Percentiles rank a stretch among this genome's conserved stretches.
These are phyloP conservation scores for Exserohilum rostratum DNA, from an alignment of 2,329 filamentous ascomycete species.

Conservation along the genomic window DNA sequence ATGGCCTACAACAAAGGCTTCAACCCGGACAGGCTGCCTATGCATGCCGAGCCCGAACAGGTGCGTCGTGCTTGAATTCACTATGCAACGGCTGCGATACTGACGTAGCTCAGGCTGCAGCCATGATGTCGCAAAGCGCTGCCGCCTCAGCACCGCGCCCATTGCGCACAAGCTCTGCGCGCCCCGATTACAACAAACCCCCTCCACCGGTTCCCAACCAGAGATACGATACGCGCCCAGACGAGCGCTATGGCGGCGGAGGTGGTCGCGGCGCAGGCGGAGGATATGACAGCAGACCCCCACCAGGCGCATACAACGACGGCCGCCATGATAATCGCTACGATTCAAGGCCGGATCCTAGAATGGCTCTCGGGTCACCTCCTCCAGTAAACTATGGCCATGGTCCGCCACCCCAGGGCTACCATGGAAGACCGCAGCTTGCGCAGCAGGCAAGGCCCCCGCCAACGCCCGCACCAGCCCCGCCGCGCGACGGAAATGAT, in stretches of 20 bases:
- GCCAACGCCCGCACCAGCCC: conserved; percentile 57
- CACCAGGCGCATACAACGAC: conserved; percentile 50
- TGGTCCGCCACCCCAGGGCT: conserved; percentile 64
- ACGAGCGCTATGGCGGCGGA: conserved; percentile 45
- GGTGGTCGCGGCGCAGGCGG: conserved; percentile 22
- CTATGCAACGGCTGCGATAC: background rate
- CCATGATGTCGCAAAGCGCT: conserved; percentile 44
- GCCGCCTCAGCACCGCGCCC: conserved; percentile 29
- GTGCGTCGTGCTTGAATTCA: conserved; percentile 52
- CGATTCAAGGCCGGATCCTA: conserved; percentile 28
- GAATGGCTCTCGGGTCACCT: conserved; percentile 53
- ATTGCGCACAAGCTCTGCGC: conserved; percentile 43
- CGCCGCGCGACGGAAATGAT: conserved; percentile 65
- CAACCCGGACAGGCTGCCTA: conserved; percentile 93
- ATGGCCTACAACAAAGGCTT: conserved; percentile 96
- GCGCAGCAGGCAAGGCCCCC: conserved; percentile 51
- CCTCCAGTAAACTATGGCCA: conserved; percentile 59
- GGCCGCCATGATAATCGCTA: conserved; percentile 42
- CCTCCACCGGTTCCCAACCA: conserved; percentile 40
- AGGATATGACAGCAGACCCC: conserved; percentile 40
- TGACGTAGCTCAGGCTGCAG: conserved; percentile 47
- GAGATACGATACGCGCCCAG: conserved; percentile 45
- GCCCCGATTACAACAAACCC: conserved; percentile 54
- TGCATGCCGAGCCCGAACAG: conserved; percentile 80
- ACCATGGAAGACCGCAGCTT: conserved; percentile 68